Evolutionary conservation across 2,329 filamentous ascomycete genomes (phyloP), one percentile per base, ranked within the genome.

Genomic region (Penicillium vulpinum): DNA sequence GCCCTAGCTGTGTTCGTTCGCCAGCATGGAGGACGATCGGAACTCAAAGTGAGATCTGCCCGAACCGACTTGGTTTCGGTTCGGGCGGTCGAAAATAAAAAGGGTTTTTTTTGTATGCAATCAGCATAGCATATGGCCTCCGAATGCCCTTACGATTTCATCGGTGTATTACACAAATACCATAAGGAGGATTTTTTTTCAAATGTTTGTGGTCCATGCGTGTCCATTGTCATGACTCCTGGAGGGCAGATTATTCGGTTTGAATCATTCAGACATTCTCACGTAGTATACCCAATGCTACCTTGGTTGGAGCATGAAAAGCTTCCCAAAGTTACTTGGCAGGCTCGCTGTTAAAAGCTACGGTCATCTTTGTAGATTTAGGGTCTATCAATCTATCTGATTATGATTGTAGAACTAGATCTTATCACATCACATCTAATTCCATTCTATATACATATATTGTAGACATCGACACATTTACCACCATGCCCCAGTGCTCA

Each of bases 141-240:
- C 68, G 62, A 70, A 71, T 64, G 66, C 68, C 70, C 69, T 73
- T 70, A 73, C 66, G 71, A 73, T 70, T 70, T 70, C 63, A 70
- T 54, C 64, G 65, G 65, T 68, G 59, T 69, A 65, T 69, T 66
- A 66, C 70, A 68, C 69, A 71, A 71, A 73, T 72, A 71, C 69
- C 70, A 70, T 66, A 61, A 69, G 66, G 64, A 68, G 62, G 66
- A 66, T 67, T 66, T 64, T 64, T 56, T 62, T 59, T 45, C 54
- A 61, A 61, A 39, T 47, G 35, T 55, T 41, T 48, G 31, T 46
- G 26, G 29, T 53, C 43, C 39, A 40, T 51, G 24, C 56, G 13
- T 43, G 24, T 4, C 46, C 18, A 26, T 16, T 29, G 35, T 16
- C 33, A 21, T 38, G 24, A 31, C 21, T 40, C 13, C 5, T 24